Evolutionary conservation across 306 rosid species (phyloP).

Genomic region (Leucaena leucocephala): DNA sequence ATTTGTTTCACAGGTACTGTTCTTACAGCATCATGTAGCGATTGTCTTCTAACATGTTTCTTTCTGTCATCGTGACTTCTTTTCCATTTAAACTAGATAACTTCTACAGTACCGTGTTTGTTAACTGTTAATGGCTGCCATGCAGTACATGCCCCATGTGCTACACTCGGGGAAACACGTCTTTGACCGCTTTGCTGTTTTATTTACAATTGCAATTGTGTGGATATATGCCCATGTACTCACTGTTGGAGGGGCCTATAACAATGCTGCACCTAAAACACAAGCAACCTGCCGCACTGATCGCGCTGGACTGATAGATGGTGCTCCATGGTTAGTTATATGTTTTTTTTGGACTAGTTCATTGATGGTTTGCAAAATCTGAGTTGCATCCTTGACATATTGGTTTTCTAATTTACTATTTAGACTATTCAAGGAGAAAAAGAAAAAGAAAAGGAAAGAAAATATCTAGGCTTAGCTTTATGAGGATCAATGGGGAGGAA

Average conservation of each 20-base stretch:
- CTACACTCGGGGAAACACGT: slow-evolving; percentile 55
- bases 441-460: neutral
- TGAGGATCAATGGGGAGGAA: slow-evolving; percentile 16
- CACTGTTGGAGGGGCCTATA: slow-evolving; percentile 97
- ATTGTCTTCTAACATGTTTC: slow-evolving; percentile 1
- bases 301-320: slow-evolving; percentile 82
- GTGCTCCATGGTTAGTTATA: slow-evolving; percentile 89
- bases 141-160: slow-evolving; percentile 89
- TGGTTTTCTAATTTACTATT: slow-evolving; percentile 6
- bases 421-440: neutral
- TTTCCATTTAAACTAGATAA: slow-evolving; percentile 20
- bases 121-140: slow-evolving; percentile 39
- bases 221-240: slow-evolving; percentile 95
- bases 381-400: slow-evolving; percentile 26
- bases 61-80: slow-evolving; percentile 24
- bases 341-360: slow-evolving; percentile 23
- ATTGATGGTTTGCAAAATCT: neutral
- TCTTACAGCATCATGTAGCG: slow-evolving; percentile 18
- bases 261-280: slow-evolving; percentile 73
- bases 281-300: slow-evolving; percentile 95
- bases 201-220: slow-evolving; percentile 79
- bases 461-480: slow-evolving; percentile 21
- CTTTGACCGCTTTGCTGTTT: slow-evolving; percentile 83
- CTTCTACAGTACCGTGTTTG: slow-evolving; percentile 37
- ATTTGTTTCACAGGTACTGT: slow-evolving; percentile 85